These are phyloP conservation scores for Diutina sp. DNA, from an alignment of 1,139 yeast species.

Conservation along the genomic window DNA sequence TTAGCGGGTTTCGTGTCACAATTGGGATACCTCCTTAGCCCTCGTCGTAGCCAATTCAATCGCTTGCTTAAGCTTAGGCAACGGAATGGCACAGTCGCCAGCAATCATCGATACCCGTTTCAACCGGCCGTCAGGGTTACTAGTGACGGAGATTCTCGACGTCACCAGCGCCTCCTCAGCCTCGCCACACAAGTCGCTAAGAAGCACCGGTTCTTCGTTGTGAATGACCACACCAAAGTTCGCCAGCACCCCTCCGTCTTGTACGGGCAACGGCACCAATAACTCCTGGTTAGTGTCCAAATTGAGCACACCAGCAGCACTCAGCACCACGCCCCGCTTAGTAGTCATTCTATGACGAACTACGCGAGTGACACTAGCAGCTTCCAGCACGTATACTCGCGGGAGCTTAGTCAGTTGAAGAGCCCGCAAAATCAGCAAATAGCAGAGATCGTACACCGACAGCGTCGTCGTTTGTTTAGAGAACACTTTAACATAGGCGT, in stretches of 20 bases:
- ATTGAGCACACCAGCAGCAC: slow-evolving; percentile 19
- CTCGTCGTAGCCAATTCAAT: neutral
- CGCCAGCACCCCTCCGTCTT: slow-evolving; percentile 33
- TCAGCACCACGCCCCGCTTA: slow-evolving; percentile 31
- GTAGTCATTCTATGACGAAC: slow-evolving; percentile 41
- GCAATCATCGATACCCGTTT: neutral
- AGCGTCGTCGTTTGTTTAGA: slow-evolving; percentile 47
- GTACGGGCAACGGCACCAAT: slow-evolving; percentile 19
- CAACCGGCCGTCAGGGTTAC: neutral
- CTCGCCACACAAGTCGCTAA: slow-evolving; percentile 70
- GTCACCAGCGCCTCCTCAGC: slow-evolving; percentile 50
- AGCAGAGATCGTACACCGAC: slow-evolving; percentile 68
- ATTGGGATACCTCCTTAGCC: neutral
- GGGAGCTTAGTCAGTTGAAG: slow-evolving; percentile 53
- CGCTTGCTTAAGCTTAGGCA: neutral
- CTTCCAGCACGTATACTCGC: slow-evolving; percentile 47
- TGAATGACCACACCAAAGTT: slow-evolving; percentile 52
- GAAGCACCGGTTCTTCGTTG: slow-evolving; percentile 15
- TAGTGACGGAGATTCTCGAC: slow-evolving; percentile 17
- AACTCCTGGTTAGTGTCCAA: slow-evolving; percentile 15
- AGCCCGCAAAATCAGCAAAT: slow-evolving; percentile 58
- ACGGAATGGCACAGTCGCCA: neutral
- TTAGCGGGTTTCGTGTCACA: neutral
- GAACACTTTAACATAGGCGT: slow-evolving; percentile 66
- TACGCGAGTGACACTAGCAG: slow-evolving; percentile 26